Evolutionary conservation across 257 asterid species (phyloP).

Genomic region (Sherardia arvensis): DNA sequence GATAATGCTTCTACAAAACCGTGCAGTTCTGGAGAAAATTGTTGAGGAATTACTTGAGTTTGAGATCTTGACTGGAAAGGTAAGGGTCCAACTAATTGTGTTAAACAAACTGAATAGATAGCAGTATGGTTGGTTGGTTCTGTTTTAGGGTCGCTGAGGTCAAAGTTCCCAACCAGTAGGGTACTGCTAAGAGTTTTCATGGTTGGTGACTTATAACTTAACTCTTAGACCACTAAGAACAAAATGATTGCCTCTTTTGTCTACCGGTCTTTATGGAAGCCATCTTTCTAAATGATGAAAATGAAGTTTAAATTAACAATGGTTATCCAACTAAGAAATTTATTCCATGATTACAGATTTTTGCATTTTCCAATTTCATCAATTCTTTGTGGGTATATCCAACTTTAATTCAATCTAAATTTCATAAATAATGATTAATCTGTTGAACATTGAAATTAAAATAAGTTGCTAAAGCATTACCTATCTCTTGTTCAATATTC

Average conservation of each 20-base stretch:
- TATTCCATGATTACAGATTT: background rate
- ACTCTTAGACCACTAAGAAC: background rate
- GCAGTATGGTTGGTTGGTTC: background rate
- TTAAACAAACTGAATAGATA: background rate
- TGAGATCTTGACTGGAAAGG: slow-evolving; percentile 85
- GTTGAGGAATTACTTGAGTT: slow-evolving; percentile 76
- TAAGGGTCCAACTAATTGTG: slow-evolving; percentile 17
- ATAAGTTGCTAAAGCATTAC: background rate
- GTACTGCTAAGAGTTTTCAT: background rate
- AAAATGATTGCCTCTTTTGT: background rate
- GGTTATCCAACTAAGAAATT: background rate
- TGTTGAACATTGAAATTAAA: background rate
- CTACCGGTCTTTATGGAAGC: background rate
- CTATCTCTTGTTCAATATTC: background rate
- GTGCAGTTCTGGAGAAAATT: slow-evolving; percentile 60
- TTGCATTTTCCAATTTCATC: background rate
- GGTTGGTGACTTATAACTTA: background rate
- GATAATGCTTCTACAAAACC: slow-evolving; percentile 58
- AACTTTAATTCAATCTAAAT: background rate
- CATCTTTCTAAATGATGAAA: background rate
- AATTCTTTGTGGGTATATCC: background rate
- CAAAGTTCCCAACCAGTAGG: background rate
- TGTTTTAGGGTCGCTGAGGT: background rate
- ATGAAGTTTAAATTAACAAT: background rate
- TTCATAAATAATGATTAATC: background rate